These are phyloP conservation scores for Cryptosporidium sp. DNA, from an alignment of 169 alveolate species.

Conservation along the genomic window DNA sequence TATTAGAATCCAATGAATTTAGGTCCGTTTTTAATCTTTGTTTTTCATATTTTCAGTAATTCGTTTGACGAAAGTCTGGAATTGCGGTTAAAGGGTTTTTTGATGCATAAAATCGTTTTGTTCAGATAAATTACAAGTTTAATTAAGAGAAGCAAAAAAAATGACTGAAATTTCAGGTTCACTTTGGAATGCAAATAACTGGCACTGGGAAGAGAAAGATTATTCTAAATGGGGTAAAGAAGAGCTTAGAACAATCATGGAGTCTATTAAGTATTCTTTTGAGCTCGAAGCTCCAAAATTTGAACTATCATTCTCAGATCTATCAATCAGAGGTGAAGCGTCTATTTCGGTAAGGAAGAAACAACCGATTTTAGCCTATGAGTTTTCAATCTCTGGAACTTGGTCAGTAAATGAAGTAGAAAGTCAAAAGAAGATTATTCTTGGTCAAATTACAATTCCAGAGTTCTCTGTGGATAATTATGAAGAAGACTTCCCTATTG, in stretches of 20 bases:
- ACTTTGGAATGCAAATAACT: conserved; percentile 81
- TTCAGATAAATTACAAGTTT: neutral
- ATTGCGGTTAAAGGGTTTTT: neutral
- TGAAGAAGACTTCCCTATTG: conserved; percentile 33
- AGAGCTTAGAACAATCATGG: conserved; percentile 69
- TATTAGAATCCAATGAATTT: neutral
- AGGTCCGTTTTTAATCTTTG: neutral
- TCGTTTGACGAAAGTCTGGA: neutral
- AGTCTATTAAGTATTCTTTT: conserved; percentile 5
- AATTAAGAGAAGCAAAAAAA: neutral
- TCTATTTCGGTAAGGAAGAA: conserved; percentile 68
- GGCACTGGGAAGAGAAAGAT: conserved; percentile 83
- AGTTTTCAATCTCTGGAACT: conserved; percentile 42
- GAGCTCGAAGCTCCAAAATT: neutral
- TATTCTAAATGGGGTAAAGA: conserved; percentile 80
- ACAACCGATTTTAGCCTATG: conserved; percentile 71
- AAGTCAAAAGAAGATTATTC: neutral
- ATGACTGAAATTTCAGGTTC: conserved; percentile 76
- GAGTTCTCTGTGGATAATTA: conserved; percentile 67
- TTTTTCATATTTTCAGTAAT: neutral
- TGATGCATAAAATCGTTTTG: neutral
- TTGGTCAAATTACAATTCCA: conserved; percentile 50
- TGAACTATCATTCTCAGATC: neutral
- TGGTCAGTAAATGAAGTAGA: conserved; percentile 36
- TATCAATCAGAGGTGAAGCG: conserved; percentile 35